Base-by-base conservation (phyloP, 1,284 basidiomycete species). In the Cryptococcus sp. region DNA sequence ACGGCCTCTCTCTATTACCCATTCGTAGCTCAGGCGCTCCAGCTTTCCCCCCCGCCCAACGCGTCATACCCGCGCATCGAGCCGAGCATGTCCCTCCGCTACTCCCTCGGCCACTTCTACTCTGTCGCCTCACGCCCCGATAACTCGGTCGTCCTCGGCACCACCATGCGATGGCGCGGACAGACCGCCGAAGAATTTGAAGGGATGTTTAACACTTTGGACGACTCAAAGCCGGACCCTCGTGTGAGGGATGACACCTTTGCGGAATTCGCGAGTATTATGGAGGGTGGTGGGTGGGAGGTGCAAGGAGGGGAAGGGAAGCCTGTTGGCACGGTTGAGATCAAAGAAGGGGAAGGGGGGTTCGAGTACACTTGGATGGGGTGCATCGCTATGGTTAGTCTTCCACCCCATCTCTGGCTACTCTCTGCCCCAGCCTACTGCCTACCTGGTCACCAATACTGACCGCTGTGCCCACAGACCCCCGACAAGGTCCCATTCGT, bases 71-170 rank as follows among this genome's bases (percentile, higher is more conserved):
- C 66, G 4, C 49, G 49, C 11, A 55, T 73, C 33, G 55, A 62
- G n/a, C 61, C 56, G 4, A 67, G 64, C 37, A 64, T 57, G 56
- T 73, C 70, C 13, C 53, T 75, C 23, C 64, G 73, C 8, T 67
- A 61, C 46, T 20, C 47, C 18, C 57, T 57, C 1, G 50, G 65
- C 5, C 62, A 65, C 39, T 75, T 75, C 57, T 75, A 70, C 52
- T 72, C 71, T 1, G 63, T 72, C 13, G 46, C 48, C 18, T 43
- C 46, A 24, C 64, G 70, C 3, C 69, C 70, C 1, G 69, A 75
- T 42, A 62, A 65, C 21, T 63, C 62, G 5, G 58, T 73, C 43
- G 63, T 72, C 4, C 61, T 75, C 4, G 70, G 52, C 23, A 49
- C 46, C 1, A 49, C 55, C 7, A 47, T 56, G 36, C 45, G 39